Evolutionary conservation across 2,329 filamentous ascomycete genomes (phyloP).

Genomic region (Aspergillus flavus): DNA sequence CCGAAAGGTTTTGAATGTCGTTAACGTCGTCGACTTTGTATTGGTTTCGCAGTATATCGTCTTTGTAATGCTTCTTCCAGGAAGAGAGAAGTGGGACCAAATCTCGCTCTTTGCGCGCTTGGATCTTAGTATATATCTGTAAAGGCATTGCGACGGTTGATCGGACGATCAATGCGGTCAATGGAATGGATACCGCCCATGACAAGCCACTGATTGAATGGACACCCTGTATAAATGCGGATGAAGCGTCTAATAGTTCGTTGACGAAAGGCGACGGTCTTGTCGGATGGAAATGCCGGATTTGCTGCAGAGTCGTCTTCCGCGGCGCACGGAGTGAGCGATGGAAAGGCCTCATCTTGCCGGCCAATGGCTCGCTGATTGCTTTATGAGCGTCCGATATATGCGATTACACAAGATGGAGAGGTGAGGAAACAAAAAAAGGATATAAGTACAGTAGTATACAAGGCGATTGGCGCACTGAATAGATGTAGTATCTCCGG

Average conservation of each 20-base stretch:
- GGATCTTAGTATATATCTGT: constrained; percentile 46
- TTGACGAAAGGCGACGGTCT: constrained; percentile 46
- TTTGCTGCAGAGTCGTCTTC: constrained; percentile 24
- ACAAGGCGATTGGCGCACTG: neutral
- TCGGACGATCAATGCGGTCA: constrained; percentile 57
- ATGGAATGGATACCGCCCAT: constrained; percentile 58
- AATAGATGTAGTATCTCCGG: neutral
- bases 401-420: neutral
- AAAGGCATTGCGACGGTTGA: constrained; percentile 51
- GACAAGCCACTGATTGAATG: constrained; percentile 53
- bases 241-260: constrained; percentile 46
- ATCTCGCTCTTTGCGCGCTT: constrained; percentile 44
- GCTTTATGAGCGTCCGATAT: neutral
- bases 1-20: constrained; percentile 12
- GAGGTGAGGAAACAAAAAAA: neutral
- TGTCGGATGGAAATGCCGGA: constrained; percentile 56
- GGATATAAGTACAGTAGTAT: neutral
- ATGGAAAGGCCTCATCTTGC: constrained; percentile 19
- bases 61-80: constrained; percentile 32
- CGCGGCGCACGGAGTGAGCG: constrained; percentile 12
- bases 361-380: neutral
- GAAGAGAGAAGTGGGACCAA: constrained; percentile 46
- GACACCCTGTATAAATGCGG: constrained; percentile 53
- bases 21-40: too few relatives aligned
- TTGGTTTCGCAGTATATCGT: neutral